Evolutionary conservation across 208 protist species (phyloP).

Genomic region (Leishmania tropica): DNA sequence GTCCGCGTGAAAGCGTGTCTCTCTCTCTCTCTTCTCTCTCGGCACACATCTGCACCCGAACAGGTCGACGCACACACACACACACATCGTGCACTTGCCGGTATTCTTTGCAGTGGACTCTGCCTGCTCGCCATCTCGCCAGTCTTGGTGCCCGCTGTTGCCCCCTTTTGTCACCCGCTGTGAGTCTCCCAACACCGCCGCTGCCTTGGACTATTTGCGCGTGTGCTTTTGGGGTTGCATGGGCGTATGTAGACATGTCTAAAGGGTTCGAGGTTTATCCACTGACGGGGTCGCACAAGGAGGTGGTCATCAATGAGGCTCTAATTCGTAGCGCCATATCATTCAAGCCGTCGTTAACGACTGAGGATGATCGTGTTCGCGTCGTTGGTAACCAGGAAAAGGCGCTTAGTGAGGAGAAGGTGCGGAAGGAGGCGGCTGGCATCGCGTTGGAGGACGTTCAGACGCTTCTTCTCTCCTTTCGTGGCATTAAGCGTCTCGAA

Average conservation of each 20-base stretch:
- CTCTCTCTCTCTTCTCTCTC: not conserved
- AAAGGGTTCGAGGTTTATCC: slow-evolving; percentile 76
- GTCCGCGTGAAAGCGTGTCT: not conserved
- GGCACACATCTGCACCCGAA: not conserved
- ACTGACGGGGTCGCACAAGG: slow-evolving; percentile 64
- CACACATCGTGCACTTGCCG: not conserved
- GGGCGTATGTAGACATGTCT: slow-evolving; percentile 43
- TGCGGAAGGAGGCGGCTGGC: slow-evolving; percentile 46
- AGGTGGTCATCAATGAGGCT: slow-evolving; percentile 77
- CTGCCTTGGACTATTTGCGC: not conserved
- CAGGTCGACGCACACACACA: not conserved
- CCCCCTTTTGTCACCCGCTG: not conserved
- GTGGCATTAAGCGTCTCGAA: slow-evolving; percentile 83
- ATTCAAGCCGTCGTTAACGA: slow-evolving; percentile 53
- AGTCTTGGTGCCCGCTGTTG: not conserved
- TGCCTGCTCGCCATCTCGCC: not conserved
- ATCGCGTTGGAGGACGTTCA: slow-evolving; percentile 64
- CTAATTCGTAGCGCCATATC: slow-evolving; percentile 84
- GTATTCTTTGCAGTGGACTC: not conserved
- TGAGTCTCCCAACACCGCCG: slow-evolving; percentile 3
- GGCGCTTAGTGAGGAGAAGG: slow-evolving; percentile 51
- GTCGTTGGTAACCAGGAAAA: slow-evolving; percentile 77
- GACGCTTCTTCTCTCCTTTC: slow-evolving; percentile 75
- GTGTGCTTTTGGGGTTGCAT: not conserved
- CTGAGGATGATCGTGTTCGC: slow-evolving; percentile 79